Evolutionary conservation across 2,329 filamentous ascomycete genomes (phyloP), one percentile per base, ranked within the genome.

Genomic region (Elsinoe australis): DNA sequence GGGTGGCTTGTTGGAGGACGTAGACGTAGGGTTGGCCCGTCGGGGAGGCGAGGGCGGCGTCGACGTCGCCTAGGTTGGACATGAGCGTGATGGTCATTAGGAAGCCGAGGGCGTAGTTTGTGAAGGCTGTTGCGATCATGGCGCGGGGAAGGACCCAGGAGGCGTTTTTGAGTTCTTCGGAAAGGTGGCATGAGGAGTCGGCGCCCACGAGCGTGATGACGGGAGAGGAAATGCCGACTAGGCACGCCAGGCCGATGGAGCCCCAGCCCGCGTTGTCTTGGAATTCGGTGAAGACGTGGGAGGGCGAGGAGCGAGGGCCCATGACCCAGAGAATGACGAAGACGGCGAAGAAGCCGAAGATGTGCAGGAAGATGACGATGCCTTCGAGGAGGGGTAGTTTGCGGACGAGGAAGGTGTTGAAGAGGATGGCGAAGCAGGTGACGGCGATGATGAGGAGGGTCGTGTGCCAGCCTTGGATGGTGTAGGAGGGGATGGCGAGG

Each of bases 191-290:
- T 1, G 62, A 59, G 2, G 61, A 61, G 51, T 67, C 64, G 55
- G 64, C 42, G 61, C 65, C 55, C 61, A 66, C 8, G 52, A 68
- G 61, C 3, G 63, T 59, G 17, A 67, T 54, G 19, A 65, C 65
- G 36, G 65, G 64, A 3, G 56, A 57, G 21, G 32, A 36, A 26
- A 54, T 49, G 29, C 52, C 52, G 22, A 54, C 45, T 10, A 52
- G 39, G 9, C 34, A 50, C 17, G 52, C 42, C 5, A 51, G 14
- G 3, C 52, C 48, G 17, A 28, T 44, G 31, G 29, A 49, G 12
- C 47, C 35, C 52, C 52, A 54, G n/a, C 51, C 51, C 5, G 44
- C 54, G 10, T 51, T 49, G 50, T 59, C 54, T 8, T 51, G 49
- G 49, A 59, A 59, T 3, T 44, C 33, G 7, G 49, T 38, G 9